Base-by-base conservation (phyloP, 805 yeast genomes). In the Saturnispora sanitii region DNA sequence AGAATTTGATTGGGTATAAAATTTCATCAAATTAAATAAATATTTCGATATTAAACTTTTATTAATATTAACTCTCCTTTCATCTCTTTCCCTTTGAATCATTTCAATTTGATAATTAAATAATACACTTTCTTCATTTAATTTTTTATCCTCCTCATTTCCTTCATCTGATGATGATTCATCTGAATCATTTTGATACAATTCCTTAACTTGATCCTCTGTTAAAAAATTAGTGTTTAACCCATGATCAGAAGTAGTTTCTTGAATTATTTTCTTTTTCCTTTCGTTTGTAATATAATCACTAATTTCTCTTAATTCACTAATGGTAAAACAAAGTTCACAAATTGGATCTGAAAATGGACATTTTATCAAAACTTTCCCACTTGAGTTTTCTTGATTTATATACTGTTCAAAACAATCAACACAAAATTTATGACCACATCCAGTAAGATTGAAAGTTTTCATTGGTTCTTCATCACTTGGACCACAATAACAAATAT, bases 381-480 rank as follows among this genome's bases (percentile, higher is more conserved):
- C 57, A 39, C 53, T 36, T 64, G 46, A 38, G 42, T 65, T 47
- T 42, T 68, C 66, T 37, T 68, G 73, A 6, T 61, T 52, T 16
- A 82, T 61, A 55, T 85, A 88, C 26, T 66, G 67, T 13, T 62
- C 53, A 56, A 81, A 88, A 57, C 98, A 90, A 11, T 61, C 63
- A 2, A 65, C 49, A 55, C 98, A 92, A 49, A 66, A 82, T 38
- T 63, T 65, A 57, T 90, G 96, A 7, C 68, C 70, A 58, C 97
- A 92, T 13, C 67, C 67, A 15, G 41, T 25, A 13, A 85, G 57
- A 3, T 69, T 58, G 50, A 76, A 83, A 2, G 63, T 58, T 7
- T 44, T 39, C 25, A 62, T 41, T 2, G 33, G 69, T 50, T 43
- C 58, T 41, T 51, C 53, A 15, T 45, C 45, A 0, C 54, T 53